Evolutionary conservation across 2,329 filamentous ascomycete species (phyloP), one percentile per base, ranked within the genome.

Genomic region (Ophiocordyceps sinensis): DNA sequence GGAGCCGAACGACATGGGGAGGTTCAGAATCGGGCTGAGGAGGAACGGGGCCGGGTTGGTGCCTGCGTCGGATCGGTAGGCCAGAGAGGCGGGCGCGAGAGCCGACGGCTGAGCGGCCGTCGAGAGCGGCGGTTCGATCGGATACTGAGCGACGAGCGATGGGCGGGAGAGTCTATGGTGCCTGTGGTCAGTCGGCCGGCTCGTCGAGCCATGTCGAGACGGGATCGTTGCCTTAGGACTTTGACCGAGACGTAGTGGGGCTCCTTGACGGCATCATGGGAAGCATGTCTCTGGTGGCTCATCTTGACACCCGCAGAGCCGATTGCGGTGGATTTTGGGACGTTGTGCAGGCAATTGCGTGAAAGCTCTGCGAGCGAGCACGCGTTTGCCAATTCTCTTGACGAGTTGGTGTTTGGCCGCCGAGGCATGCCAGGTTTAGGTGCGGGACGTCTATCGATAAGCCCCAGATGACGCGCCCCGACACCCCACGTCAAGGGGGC

Each of bases 1-100:
- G 12, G 85, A 89, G 36, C 88, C 89, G 59, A 98, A 96, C 0
- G 86, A 82, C 14, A 87, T 81, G 10, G 91, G 89, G 1, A 96
- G 78, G 37, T 85, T 91, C 52, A 96, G 73, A 41, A 79, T 68
- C 1, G 76, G 76, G 29, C 70, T 72, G 47, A 80, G 68, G 44
- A 78, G 58, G 56, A 77, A 77, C 7, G 73, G 70, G 13, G 65
- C 60, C 4, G 71, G 65, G 47, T 74, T 75, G 28, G 69, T 68
- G 41, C 55, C 52, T 45, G 53, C 50, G 41, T 52, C 53, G 26
- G 62, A 55, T 44, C 53, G 74, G 58, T 87, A 89, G 36, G 85
- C 82, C 39, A 93, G 71, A 2, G 85, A 85, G 2, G 85, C 85
- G 38, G 78, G 63, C 19, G 66, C 57, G 12, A 64, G 70, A 17